Evolutionary conservation across 106 monocot species (phyloP).

Genomic region (Apostasia ramifera): DNA sequence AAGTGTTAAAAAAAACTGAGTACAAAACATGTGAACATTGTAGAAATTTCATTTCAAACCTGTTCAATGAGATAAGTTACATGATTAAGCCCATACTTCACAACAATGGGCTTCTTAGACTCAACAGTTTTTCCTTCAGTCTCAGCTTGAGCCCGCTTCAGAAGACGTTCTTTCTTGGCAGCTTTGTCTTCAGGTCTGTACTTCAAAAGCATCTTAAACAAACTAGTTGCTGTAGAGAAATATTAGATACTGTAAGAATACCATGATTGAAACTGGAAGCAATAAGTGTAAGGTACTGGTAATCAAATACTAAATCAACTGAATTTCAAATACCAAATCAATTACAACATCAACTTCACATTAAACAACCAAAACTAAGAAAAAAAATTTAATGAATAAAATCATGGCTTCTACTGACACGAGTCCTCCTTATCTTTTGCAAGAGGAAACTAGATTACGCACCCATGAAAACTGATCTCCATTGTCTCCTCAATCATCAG

Average conservation of each 20-base stretch:
- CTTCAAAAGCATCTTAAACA: slow-evolving; percentile 80
- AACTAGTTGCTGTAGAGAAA: slow-evolving; percentile 40
- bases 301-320: no score
- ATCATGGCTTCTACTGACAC: no score
- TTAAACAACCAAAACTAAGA: no score
- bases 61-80: slow-evolving; percentile 81
- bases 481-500: no score
- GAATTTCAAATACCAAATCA: no score
- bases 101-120: slow-evolving; percentile 75
- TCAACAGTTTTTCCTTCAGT: slow-evolving; percentile 65
- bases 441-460: not conserved
- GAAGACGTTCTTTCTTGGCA: slow-evolving; percentile 74
- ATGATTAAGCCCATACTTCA: slow-evolving; percentile 70
- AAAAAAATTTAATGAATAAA: no score
- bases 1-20: not conserved
- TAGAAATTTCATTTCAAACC: slow-evolving; percentile 15
- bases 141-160: slow-evolving; percentile 68
- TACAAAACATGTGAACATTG: no score
- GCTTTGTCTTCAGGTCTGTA: slow-evolving; percentile 75
- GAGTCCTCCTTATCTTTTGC: slow-evolving; percentile 4
- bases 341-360: no score
- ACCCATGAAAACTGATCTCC: no score
- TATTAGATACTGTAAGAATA: no score
- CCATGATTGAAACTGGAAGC: no score
- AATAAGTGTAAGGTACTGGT: no score